Evolutionary conservation across 495 filamentous ascomycete genomes (phyloP).

Genomic region (Aspergillus conjunctus): DNA sequence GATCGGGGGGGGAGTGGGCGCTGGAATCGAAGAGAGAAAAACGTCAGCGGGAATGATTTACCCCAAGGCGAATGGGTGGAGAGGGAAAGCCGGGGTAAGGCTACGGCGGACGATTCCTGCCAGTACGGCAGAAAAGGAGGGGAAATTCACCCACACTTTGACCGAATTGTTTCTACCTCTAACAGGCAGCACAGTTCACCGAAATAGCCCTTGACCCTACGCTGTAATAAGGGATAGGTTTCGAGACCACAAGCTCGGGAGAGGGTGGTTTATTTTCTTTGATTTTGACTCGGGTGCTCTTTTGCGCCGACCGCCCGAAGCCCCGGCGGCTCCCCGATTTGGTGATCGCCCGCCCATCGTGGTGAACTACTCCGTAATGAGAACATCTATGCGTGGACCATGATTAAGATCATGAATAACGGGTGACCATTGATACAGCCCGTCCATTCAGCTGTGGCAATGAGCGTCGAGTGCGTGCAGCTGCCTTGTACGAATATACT

Average conservation of each 20-base stretch:
- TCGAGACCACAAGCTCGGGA: no score
- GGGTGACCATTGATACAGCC: no score
- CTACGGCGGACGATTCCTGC: no score
- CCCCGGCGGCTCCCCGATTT: no score
- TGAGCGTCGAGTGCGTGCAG: no score
- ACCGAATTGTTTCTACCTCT: not conserved
- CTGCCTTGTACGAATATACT: no score
- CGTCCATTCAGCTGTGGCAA: no score
- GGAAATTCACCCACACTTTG: not conserved
- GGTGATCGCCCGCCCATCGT: no score
- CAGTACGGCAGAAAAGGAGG: not conserved
- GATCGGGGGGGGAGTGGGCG: not conserved
- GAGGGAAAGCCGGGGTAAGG: constrained; percentile 17
- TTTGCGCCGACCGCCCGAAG: constrained; percentile 23
- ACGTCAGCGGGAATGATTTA: constrained; percentile 16
- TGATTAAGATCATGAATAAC: no score
- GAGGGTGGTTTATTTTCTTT: not conserved
- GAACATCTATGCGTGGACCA: no score
- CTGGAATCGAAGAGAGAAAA: not conserved
- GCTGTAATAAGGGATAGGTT: no score
- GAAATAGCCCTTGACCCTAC: not conserved
- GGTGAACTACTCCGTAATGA: no score
- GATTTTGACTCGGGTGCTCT: constrained; percentile 20
- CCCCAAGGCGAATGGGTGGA: constrained; percentile 12
- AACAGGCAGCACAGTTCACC: constrained; percentile 13